phyloP scores from a whole-genome alignment of 1,284 basidiomycete species.

The Ceratobasidium sp. region DNA sequence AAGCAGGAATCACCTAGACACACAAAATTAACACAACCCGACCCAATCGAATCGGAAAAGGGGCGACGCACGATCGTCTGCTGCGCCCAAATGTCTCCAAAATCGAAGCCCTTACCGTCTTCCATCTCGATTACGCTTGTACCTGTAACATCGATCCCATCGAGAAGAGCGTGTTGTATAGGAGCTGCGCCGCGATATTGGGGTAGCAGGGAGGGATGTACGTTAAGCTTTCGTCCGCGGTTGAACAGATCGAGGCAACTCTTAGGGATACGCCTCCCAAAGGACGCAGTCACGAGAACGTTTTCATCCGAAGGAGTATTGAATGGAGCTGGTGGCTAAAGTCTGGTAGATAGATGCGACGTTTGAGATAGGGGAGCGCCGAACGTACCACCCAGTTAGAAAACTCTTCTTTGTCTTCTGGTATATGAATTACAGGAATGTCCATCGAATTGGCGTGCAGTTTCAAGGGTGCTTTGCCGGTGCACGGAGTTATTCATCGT shows the following conservation, averaged over 20 bases:
- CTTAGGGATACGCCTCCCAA: constrained; percentile 66
- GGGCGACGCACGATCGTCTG: constrained; percentile 36
- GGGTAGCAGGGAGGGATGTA: constrained; percentile 70
- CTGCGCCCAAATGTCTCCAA: constrained; percentile 47
- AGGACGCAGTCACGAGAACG: constrained; percentile 67
- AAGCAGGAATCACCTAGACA: constrained; percentile 41
- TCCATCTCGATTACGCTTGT: constrained; percentile 57
- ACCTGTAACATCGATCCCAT: constrained; percentile 58
- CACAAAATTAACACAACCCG: neutral
- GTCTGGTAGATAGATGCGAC: constrained; percentile 43
- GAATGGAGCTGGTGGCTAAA: constrained; percentile 51
- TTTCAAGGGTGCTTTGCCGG: constrained; percentile 47
- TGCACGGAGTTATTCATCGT: constrained; percentile 5
- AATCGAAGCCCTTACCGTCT: constrained; percentile 49
- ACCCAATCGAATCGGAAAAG: neutral
- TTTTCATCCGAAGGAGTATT: constrained; percentile 49
- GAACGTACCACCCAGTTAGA: constrained; percentile 46
- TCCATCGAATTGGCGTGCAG: constrained; percentile 49
- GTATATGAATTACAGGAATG: constrained; percentile 41
- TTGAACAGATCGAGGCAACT: constrained; percentile 59
- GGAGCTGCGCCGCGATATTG: constrained; percentile 68
- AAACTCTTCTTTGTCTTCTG: constrained; percentile 43
- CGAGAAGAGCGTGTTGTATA: constrained; percentile 67
- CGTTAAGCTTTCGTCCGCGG: constrained; percentile 63
- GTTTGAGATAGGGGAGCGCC: constrained; percentile 27